phyloP scores from a whole-genome alignment of 2,329 filamentous ascomycete genomes.

The Geoglossum cookeanum region DNA sequence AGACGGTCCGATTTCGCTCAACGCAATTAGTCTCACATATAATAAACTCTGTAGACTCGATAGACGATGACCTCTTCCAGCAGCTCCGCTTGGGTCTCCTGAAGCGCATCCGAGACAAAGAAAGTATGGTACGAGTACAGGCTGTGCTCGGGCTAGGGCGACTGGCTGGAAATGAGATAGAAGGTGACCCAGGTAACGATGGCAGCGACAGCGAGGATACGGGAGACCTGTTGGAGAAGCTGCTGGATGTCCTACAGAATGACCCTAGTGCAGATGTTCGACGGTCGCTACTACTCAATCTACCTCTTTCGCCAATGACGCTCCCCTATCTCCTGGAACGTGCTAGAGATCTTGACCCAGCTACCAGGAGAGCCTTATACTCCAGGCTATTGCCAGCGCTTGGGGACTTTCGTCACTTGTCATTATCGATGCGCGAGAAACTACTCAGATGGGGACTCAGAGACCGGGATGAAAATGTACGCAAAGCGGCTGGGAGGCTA shows the following conservation, averaged over 20 bases:
- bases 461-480: constrained; percentile 84
- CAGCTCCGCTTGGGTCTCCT: constrained; percentile 60
- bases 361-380: constrained; percentile 72
- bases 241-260: constrained; percentile 77
- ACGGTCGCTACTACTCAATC: constrained; percentile 68
- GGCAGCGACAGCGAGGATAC: constrained; percentile 47
- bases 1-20: constrained; percentile 72
- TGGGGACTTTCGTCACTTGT: constrained; percentile 86
- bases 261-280: constrained; percentile 89
- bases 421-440: constrained; percentile 86
- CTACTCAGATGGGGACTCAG: constrained; percentile 84
- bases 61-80: constrained; percentile 82
- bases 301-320: constrained; percentile 69
- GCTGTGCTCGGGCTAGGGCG: constrained; percentile 79
- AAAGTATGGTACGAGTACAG: constrained; percentile 78
- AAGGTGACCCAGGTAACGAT: constrained; percentile 50
- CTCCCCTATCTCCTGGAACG: constrained; percentile 78
- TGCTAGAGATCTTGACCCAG: constrained; percentile 70
- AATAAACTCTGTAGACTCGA: constrained; percentile 77
- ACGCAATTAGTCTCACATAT: constrained; percentile 83
- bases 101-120: constrained; percentile 81
- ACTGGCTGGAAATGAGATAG: constrained; percentile 58
- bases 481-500: constrained; percentile 73
- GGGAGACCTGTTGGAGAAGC: constrained; percentile 57
- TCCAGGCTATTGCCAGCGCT: constrained; percentile 69